These are phyloP conservation scores for Pisolithus microcarpus DNA, from an alignment of 768 basidiomycete species.

Conservation along the genomic window DNA sequence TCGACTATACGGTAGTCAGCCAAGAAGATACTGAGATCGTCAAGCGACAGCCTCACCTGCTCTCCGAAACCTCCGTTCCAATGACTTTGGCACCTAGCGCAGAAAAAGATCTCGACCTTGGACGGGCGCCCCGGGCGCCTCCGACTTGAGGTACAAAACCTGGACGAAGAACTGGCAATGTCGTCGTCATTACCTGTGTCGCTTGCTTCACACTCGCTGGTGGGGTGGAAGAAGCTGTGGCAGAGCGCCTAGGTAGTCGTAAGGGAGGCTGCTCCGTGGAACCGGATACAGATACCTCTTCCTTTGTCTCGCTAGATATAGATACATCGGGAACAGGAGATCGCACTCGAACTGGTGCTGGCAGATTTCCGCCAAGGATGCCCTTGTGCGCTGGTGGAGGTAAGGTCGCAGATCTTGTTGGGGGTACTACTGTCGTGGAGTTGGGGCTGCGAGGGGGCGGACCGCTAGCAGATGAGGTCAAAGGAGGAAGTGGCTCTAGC, in stretches of 20 bases:
- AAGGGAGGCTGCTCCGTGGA: not conserved
- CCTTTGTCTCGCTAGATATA: not conserved
- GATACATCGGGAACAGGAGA: not conserved
- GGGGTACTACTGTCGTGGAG: slow-evolving; percentile 4
- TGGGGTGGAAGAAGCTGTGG: not conserved
- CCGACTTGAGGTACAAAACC: slow-evolving; percentile 57
- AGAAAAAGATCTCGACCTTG: slow-evolving; percentile 68
- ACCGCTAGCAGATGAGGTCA: slow-evolving; percentile 7
- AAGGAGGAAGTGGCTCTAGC: slow-evolving; percentile 39
- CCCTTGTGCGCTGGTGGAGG: slow-evolving; percentile 23
- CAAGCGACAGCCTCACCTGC: slow-evolving; percentile 14
- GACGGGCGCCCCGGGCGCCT: slow-evolving; percentile 34
- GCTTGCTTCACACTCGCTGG: not conserved
- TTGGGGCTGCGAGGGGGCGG: not conserved
- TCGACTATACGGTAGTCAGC: slow-evolving; percentile 12
- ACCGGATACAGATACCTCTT: not conserved
- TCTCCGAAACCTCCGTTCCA: not conserved
- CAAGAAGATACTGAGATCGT: slow-evolving; percentile 2
- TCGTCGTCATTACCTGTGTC: not conserved
- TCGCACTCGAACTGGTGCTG: not conserved
- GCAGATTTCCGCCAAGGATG: not conserved
- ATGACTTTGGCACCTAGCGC: slow-evolving; percentile 43
- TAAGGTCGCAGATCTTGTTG: slow-evolving; percentile 25
- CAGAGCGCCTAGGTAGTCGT: slow-evolving; percentile 16
- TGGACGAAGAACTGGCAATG: slow-evolving; percentile 40